phyloP scores from a whole-genome alignment of 495 filamentous ascomycete species.

The Apodospora peruviana region DNA sequence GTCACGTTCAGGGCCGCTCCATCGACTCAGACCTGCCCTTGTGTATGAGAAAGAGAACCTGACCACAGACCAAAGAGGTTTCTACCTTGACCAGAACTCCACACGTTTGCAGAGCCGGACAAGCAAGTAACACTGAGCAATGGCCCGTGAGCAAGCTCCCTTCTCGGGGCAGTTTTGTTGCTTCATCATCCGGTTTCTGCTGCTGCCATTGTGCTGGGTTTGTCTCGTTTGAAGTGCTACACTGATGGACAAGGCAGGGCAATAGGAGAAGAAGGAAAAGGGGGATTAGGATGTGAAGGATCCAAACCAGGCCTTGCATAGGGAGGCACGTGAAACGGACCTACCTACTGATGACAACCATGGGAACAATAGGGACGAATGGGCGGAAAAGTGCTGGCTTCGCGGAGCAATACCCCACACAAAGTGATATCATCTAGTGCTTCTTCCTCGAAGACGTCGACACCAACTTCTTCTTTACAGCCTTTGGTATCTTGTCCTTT shows the following conservation, averaged over 20 bases:
- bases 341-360: too few species aligned
- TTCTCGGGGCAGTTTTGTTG: slow-evolving; percentile 12
- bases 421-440: slow-evolving; percentile 15
- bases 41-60: neutral
- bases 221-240: too few species aligned
- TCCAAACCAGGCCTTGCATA: too few species aligned
- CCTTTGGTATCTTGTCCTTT: slow-evolving; percentile 92
- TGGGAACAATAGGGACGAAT: neutral
- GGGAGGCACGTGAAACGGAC: too few species aligned
- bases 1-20: slow-evolving; percentile 17
- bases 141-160: neutral
- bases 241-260: too few species aligned
- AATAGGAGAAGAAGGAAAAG: neutral
- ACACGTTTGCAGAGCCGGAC: neutral
- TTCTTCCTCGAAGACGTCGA: slow-evolving; percentile 31
- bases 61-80: neutral
- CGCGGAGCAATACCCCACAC: neutral
- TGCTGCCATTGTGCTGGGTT: neutral
- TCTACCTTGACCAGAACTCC: too few species aligned
- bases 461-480: slow-evolving; percentile 79
- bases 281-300: too few species aligned
- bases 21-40: slow-evolving; percentile 1
- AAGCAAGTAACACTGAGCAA: neutral
- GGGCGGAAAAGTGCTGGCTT: neutral
- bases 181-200: slow-evolving; percentile 31